Conservation (phyloP, 2,329 filamentous ascomycete genomes). For the Curvularia verruculosa region DNA sequence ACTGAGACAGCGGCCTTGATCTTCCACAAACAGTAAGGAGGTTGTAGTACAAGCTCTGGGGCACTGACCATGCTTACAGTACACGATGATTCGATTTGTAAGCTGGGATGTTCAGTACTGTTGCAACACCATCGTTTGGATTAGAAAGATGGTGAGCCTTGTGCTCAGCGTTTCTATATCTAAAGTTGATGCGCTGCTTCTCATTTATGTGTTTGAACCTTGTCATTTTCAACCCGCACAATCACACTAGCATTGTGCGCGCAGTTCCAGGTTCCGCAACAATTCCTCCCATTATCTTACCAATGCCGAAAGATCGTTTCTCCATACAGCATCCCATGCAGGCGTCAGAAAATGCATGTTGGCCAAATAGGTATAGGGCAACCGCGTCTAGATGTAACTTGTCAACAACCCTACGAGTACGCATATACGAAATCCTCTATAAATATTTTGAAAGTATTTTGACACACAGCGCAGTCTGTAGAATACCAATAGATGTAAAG, state of each 20-base stretch:
- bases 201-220: neutral
- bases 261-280: constrained; percentile 13
- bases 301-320: constrained; percentile 16
- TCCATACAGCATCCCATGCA: constrained; percentile 9
- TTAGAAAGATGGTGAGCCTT: neutral
- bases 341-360: constrained; percentile 3
- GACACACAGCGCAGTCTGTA: too few relatives aligned
- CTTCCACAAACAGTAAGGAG: constrained; percentile 5
- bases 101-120: constrained; percentile 3
- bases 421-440: too few relatives aligned
- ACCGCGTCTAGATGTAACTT: too few relatives aligned
- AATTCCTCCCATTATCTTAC: constrained; percentile 9
- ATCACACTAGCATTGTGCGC: constrained; percentile 12
- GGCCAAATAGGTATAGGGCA: too few relatives aligned
- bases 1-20: constrained; percentile 2
- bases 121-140: neutral
- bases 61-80: neutral
- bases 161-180: neutral
- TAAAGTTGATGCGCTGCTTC: too few relatives aligned
- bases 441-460: too few relatives aligned
- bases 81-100: constrained; percentile 4
- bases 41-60: neutral
- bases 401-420: too few relatives aligned
- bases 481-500: too few relatives aligned
- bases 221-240: neutral